phyloP scores from a whole-genome alignment of 148 eudicot species.

The Beta vulgaris region DNA sequence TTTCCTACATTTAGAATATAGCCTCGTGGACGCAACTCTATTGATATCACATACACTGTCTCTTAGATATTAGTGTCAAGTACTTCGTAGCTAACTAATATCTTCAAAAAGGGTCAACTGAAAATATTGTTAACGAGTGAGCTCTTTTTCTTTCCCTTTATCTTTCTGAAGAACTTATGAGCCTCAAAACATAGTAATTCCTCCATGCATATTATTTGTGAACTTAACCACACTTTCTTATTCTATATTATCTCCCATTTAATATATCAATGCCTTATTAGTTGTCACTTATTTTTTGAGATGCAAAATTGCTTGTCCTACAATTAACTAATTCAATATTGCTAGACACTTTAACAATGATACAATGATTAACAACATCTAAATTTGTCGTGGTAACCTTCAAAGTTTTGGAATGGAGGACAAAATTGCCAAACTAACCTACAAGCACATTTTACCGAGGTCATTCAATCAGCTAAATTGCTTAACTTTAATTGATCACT shows the following conservation, averaged over 20 bases:
- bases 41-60: no score
- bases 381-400: not conserved
- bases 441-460: not conserved
- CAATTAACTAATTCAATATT: no score
- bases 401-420: not conserved
- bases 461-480: not conserved
- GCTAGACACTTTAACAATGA: no score
- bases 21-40: not conserved
- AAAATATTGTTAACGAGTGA: not conserved
- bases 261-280: not conserved
- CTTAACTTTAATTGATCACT: not conserved
- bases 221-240: not conserved
- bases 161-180: not conserved
- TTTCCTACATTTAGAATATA: not conserved
- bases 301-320: no score
- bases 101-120: not conserved
- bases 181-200: not conserved
- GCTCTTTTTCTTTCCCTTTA: not conserved
- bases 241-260: not conserved
- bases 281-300: not conserved
- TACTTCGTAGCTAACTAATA: no score
- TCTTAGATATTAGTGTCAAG: not conserved
- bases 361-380: no score
- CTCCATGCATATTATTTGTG: not conserved
- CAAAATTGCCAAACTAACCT: not conserved